Percentiles rank a stretch among this genome's conserved stretches.
Conservation (phyloP, 176 grass and related monocot species). For the Leersia perrieri region DNA sequence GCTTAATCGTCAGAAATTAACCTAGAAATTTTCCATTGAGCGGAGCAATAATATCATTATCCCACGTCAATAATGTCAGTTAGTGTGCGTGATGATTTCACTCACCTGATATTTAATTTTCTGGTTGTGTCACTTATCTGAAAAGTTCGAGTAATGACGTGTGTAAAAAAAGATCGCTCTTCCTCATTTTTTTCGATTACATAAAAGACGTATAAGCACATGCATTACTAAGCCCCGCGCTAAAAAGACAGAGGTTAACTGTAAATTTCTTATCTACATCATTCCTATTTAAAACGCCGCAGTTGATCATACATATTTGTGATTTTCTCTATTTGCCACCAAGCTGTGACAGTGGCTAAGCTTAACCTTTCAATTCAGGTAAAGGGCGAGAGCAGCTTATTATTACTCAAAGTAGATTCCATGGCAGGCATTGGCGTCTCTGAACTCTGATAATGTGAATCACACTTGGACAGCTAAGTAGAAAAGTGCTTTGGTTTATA, state of each 20-base stretch:
- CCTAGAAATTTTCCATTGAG: background rate
- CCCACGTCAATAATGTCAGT: slow-evolving; percentile 8
- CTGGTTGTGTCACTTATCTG: background rate
- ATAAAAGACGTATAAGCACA: no score
- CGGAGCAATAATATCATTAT: background rate
- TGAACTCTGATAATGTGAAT: background rate
- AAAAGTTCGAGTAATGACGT: background rate
- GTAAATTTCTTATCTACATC: no score
- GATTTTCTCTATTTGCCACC: slow-evolving; percentile 9
- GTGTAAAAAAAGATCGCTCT: background rate
- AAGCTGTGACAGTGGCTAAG: background rate
- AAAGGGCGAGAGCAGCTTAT: slow-evolving; percentile 26
- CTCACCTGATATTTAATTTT: background rate
- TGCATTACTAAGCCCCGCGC: no score
- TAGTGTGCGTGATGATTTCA: background rate
- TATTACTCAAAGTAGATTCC: background rate
- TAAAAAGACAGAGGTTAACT: no score
- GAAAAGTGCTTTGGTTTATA: background rate
- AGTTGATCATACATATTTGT: background rate
- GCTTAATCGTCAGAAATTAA: background rate
- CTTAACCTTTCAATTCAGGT: slow-evolving; percentile 30
- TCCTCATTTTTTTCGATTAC: no score
- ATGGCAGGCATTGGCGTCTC: background rate
- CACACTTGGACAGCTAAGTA: background rate
- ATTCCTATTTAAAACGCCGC: no score